Evolutionary conservation across 805 yeast species (phyloP), one percentile per base, ranked within the genome.

Genomic region (Lipomyces lipofer): DNA sequence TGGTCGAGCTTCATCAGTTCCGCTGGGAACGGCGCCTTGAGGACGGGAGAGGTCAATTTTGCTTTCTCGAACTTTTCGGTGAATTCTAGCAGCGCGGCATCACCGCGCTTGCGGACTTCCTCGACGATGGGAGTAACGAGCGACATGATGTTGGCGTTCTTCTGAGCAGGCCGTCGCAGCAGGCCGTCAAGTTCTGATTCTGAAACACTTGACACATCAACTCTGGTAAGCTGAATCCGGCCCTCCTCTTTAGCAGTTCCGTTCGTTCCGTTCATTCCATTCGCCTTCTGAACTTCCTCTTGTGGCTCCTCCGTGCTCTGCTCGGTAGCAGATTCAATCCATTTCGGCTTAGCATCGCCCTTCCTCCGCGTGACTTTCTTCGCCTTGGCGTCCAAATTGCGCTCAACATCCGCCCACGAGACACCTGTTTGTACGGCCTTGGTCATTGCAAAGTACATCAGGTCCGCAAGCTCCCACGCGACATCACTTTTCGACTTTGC

Each of bases 381-480:
- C 44, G 88, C 79, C 76, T 94, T 94, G 68, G 84, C 71, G 67
- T 88, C 91, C 67, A 94, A 77, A 71, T 92, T 89, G 63, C 77
- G 78, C 73, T 91, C 97, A 43, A 94, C 83, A 64, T 91, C 97
- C 7, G 79, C 74, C 65, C 90, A 73, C 24, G 85, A 73, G 29
- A 94, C 96, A 29, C 92, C 97, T 64, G 82, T 76, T 70, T 87
- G 82, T 38, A 83, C 69, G 24, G 85, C 79, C 68, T 86, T 87
- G 63, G 85, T 75, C 54, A 79, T 59, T 51, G 88, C 84, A 65
- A 86, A 83, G 66, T 80, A 76, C 55, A 86, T 78, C 69, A 94
- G 77, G 70, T 94, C 99, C 7, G 99, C 99, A 49, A 95, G 92
- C 73, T 94, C 99, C 97, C 97, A 94, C 0, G 98, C 86, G 51